Evolutionary conservation across 148 eudicot species (phyloP).

Genomic region (Dianthus caryophyllus): DNA sequence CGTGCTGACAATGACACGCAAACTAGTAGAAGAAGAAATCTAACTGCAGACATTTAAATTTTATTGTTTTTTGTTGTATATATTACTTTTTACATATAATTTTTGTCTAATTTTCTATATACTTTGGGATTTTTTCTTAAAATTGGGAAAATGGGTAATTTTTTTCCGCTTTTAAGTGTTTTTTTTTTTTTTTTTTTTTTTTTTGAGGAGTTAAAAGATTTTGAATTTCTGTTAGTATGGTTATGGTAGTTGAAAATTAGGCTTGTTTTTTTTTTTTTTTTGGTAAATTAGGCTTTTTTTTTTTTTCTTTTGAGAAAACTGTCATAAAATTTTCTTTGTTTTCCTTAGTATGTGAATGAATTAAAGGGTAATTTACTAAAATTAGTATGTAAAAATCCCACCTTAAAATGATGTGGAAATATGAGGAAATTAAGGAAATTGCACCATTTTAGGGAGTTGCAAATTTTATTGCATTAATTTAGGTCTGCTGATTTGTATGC

Average conservation of each 20-base stretch:
- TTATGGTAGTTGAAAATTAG: not conserved
- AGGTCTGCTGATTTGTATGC: too few relatives aligned
- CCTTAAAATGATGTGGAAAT: not conserved
- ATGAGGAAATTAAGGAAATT: conserved; percentile 1
- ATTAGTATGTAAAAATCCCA: conserved; percentile 16
- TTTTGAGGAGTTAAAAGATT: conserved; percentile 10
- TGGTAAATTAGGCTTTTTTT: not conserved
- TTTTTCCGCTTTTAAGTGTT: not conserved
- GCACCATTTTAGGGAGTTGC: not conserved
- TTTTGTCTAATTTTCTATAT: not conserved
- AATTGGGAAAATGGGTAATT: not conserved
- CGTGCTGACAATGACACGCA: conserved; percentile 29
- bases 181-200: not conserved
- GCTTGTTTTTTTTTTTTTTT: not conserved
- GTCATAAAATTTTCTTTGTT: conserved; percentile 14
- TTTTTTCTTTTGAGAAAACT: not conserved
- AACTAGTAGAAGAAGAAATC: conserved; percentile 33
- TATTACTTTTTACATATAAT: not conserved
- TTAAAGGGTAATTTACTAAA: conserved; percentile 21
- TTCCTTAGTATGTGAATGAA: conserved; percentile 13
- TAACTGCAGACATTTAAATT: conserved; percentile 43
- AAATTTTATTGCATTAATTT: not conserved
- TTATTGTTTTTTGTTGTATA: too few relatives aligned
- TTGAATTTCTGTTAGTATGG: conserved; percentile 7
- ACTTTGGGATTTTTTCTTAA: not conserved